phyloP scores from a whole-genome alignment of 2,329 filamentous ascomycete genomes.

The Neocatenulostroma microsporum region DNA sequence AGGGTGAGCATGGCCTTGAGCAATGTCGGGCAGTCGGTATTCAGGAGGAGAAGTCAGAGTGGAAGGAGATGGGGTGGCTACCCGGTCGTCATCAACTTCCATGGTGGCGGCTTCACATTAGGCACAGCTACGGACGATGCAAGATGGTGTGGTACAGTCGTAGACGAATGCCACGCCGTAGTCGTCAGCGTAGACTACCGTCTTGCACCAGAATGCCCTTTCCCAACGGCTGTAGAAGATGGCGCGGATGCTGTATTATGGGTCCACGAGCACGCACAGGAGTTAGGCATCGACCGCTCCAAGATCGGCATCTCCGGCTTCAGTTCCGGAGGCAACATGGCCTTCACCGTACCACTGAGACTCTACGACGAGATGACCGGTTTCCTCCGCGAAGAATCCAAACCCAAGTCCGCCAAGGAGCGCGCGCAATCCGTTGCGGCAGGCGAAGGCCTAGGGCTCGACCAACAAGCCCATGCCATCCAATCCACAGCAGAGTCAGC shows the following conservation, averaged over 20 bases:
- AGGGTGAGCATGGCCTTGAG: constrained; percentile 17
- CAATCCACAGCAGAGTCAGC: too few species aligned
- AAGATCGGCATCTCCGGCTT: constrained; percentile 55
- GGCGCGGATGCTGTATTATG: constrained; percentile 55
- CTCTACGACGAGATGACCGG: constrained; percentile 42
- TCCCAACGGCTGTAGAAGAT: constrained; percentile 57
- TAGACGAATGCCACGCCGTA: constrained; percentile 50
- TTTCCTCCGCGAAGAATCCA: constrained; percentile 20
- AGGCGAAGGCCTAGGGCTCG: constrained; percentile 10
- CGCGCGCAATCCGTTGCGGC: constrained; percentile 11
- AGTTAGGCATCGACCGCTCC: constrained; percentile 50
- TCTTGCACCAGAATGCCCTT: constrained; percentile 53
- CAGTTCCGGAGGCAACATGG: constrained; percentile 56
- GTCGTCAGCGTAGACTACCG: constrained; percentile 56
- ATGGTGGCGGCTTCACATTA: constrained; percentile 56
- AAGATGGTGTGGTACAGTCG: constrained; percentile 50
- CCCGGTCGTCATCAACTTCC: constrained; percentile 56
- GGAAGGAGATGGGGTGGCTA: constrained; percentile 37
- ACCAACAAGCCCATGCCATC: constrained; percentile 3
- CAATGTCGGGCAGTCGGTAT: constrained; percentile 15
- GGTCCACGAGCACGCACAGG: constrained; percentile 48
- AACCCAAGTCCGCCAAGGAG: too few species aligned
- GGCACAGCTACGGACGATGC: constrained; percentile 54
- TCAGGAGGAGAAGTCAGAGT: constrained; percentile 22
- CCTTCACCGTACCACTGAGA: constrained; percentile 53